Base-by-base conservation (phyloP, 768 basidiomycete species). In the Hericium erinaceus region DNA sequence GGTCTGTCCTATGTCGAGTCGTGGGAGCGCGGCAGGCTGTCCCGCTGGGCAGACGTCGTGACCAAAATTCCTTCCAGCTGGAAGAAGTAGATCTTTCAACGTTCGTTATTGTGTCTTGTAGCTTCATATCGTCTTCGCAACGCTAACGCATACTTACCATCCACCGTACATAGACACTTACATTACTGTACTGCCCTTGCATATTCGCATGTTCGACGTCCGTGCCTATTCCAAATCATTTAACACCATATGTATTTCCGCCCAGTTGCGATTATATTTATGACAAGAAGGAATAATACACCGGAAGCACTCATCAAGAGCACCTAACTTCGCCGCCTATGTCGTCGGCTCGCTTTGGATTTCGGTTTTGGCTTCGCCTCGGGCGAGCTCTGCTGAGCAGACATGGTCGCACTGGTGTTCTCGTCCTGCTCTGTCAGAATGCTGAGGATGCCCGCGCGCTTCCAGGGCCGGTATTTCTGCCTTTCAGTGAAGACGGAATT, bases 61-160 rank as follows among this genome's bases (percentile, higher is more conserved):
- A 74, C 76, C 56, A 81, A 80, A 67, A 84, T 93, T 39, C 89
- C 90, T 44, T 88, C 89, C 2, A 83, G 81, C 63, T 95, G 93
- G 92, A 82, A 78, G 58, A 61, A 65, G 53, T 63, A 52, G 60
- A 28, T 9, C 12, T 20, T 40, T 52, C n/a, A 22, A n/a, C 38
- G 44, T 10, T 16, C 22, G 22, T 6, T 4, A 22, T 5, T 18
- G 6, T 11, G 7, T 52, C 15, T 22, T 28, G 39, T 26, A 33
- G 57, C n/a, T 44, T 9, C 28, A 33, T 8, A 33, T 4, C 28
- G 8, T 33, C 8, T 33, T 33, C 28, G 28, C 28, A 33, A 33
- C 28, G 28, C 28, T 33, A 8, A 33, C 28, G 28, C 28, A 33
- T 33, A 33, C 28, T 33, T 33, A 33, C 28, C 28, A 33, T 46